A percentile compares a stretch with the other conserved stretches of the same genome.
Conservation (phyloP, 108 stramenopile genomes). For the Cyclotella distinguenda region DNA sequence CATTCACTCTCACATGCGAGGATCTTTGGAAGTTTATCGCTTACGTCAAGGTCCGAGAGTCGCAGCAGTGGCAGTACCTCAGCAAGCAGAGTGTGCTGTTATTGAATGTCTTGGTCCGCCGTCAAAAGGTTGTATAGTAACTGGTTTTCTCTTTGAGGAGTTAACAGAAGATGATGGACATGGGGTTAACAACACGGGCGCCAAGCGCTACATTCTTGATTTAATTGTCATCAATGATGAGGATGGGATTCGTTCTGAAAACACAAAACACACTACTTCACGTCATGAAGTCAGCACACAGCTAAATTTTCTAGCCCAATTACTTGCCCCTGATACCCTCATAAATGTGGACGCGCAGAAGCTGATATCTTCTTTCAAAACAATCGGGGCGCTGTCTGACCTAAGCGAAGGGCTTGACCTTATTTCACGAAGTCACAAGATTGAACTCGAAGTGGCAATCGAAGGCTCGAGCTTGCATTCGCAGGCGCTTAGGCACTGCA, state of each 20-base stretch:
- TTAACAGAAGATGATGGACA: neutral
- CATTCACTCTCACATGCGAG: conserved; percentile 71
- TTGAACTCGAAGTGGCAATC: conserved; percentile 67
- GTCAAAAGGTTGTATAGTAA: conserved; percentile 28
- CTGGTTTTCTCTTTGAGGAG: conserved; percentile 33
- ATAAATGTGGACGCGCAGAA: conserved; percentile 55
- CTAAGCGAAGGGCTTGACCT: conserved; percentile 65
- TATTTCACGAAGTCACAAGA: conserved; percentile 54
- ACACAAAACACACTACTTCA: conserved; percentile 5
- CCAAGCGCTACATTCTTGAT: conserved; percentile 28
- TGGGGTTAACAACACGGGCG: neutral
- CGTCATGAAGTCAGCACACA: conserved; percentile 51
- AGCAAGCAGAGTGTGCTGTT: conserved; percentile 39
- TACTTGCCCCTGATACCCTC: conserved; percentile 64
- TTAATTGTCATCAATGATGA: conserved; percentile 33
- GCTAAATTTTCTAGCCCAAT: conserved; percentile 69
- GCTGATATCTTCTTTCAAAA: conserved; percentile 60
- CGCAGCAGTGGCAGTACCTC: conserved; percentile 39
- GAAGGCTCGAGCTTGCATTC: conserved; percentile 69
- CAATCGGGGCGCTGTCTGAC: conserved; percentile 66
- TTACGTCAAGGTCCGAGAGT: conserved; percentile 64
- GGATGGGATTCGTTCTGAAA: neutral
- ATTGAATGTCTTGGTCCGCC: conserved; percentile 39
- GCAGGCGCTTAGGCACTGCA: conserved; percentile 57
- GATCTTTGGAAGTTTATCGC: conserved; percentile 72